Percentiles rank a stretch among this genome's conserved stretches.
These are phyloP conservation scores for Aspergillus hortae DNA, from an alignment of 2,329 filamentous ascomycete species.

Conservation along the genomic window DNA sequence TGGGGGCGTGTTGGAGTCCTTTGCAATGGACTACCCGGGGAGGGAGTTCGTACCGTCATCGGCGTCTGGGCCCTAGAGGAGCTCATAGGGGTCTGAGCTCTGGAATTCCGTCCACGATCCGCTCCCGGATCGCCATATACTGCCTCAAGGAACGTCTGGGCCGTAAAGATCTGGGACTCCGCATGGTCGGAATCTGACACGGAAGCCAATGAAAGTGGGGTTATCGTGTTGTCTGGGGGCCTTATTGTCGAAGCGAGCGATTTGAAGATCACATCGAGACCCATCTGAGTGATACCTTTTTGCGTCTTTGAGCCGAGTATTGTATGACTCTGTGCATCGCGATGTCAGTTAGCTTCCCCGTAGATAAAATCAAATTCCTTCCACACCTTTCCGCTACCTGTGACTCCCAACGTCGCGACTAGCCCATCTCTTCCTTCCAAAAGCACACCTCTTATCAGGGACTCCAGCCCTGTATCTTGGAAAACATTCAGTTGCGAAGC, in stretches of 20 bases:
- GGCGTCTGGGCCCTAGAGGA: slow-evolving; percentile 43
- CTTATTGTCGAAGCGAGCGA: slow-evolving; percentile 72
- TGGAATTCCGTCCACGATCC: slow-evolving; percentile 58
- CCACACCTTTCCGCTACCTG: slow-evolving; percentile 89
- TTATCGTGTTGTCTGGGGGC: slow-evolving; percentile 51
- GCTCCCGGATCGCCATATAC: slow-evolving; percentile 65
- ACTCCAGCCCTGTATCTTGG: slow-evolving; percentile 69
- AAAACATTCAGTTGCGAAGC: slow-evolving; percentile 85
- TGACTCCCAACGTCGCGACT: slow-evolving; percentile 87
- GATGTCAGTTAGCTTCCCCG: slow-evolving; percentile 7
- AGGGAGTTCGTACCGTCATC: slow-evolving; percentile 40
- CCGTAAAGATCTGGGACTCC: slow-evolving; percentile 73
- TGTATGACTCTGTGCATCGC: slow-evolving; percentile 73
- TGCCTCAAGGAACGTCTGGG: slow-evolving; percentile 72
- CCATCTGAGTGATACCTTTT: slow-evolving; percentile 85
- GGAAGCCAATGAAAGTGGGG: slow-evolving; percentile 65
- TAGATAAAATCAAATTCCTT: not conserved
- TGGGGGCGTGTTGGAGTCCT: slow-evolving; percentile 16
- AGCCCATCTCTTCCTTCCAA: slow-evolving; percentile 83
- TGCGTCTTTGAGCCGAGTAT: slow-evolving; percentile 85
- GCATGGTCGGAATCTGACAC: slow-evolving; percentile 73
- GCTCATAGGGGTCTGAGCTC: slow-evolving; percentile 67
- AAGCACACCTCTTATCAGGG: slow-evolving; percentile 77
- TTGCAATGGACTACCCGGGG: slow-evolving; percentile 24
- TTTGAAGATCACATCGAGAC: slow-evolving; percentile 83